phyloP scores from a whole-genome alignment of 352 stramenopile genomes.

The Phytophthora uliginosa region DNA sequence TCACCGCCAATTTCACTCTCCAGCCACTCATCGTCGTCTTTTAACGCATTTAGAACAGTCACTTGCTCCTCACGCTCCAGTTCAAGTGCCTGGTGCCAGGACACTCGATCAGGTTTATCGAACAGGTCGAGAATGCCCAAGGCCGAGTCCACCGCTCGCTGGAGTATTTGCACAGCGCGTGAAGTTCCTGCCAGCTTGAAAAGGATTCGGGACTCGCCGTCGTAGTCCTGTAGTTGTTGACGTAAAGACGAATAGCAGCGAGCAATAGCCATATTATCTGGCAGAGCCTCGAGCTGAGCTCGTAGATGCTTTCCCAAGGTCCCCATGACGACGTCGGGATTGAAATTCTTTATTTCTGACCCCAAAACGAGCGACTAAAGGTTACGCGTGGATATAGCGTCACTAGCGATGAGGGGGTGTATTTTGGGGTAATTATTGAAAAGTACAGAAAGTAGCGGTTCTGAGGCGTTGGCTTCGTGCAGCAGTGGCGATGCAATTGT shows the following conservation, averaged over 20 bases:
- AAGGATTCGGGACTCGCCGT: not conserved
- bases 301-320: not conserved
- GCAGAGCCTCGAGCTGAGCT: not conserved
- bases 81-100: not conserved
- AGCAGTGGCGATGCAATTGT: not conserved
- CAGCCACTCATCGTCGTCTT: not conserved
- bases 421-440: too few relatives aligned
- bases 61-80: slow-evolving; percentile 1
- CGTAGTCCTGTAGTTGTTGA: not conserved
- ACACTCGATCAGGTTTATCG: not conserved
- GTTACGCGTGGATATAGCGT: not conserved
- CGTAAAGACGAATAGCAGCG: not conserved
- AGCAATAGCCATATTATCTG: not conserved
- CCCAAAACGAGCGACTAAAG: not conserved
- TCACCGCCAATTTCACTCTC: not conserved
- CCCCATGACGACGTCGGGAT: not conserved
- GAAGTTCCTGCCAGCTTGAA: not conserved
- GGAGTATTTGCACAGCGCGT: not conserved
- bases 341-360: not conserved
- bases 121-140: not conserved
- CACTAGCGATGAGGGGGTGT: too few relatives aligned
- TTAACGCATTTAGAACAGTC: not conserved
- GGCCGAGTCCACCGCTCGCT: not conserved
- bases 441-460: not conserved
- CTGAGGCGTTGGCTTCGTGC: not conserved